Evolutionary conservation across 169 alveolate genomes (phyloP).

Genomic region (Cryptosporidium baileyi): DNA sequence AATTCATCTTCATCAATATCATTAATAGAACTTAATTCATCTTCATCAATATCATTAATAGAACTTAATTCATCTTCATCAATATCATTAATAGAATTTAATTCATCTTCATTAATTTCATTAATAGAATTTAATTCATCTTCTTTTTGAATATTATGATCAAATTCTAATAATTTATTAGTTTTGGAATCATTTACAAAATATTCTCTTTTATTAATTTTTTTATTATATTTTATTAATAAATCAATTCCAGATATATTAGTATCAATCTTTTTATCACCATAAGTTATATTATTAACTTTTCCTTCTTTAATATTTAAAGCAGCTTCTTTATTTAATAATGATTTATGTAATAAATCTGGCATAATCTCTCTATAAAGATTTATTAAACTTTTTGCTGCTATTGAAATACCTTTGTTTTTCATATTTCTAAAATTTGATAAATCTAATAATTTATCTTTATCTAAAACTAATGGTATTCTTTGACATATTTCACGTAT

Average conservation of each 20-base stretch:
- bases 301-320: conserved; percentile 55
- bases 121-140: background rate
- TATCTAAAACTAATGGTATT: conserved; percentile 82
- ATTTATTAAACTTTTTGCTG: conserved; percentile 85
- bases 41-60: background rate
- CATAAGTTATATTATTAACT: conserved; percentile 74
- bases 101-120: conserved; percentile 38
- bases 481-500: conserved; percentile 84
- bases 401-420: conserved; percentile 85
- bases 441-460: conserved; percentile 78
- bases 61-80: conserved; percentile 3
- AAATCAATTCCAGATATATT: conserved; percentile 83
- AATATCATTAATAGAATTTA: conserved; percentile 39
- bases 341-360: conserved; percentile 79
- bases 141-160: conserved; percentile 54
- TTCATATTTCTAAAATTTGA: conserved; percentile 80
- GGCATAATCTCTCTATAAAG: conserved; percentile 85
- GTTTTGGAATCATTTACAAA: conserved; percentile 66
- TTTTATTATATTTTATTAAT: conserved; percentile 71
- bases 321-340: conserved; percentile 77
- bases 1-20: background rate
- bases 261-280: conserved; percentile 73
- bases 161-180: too few species aligned
- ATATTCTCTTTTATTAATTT: conserved; percentile 67
- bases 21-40: background rate